A percentile compares a stretch with the other conserved stretches of the same genome.
Conservation (phyloP, 805 yeast genomes). For the Zygotorulaspora chibaensis region DNA sequence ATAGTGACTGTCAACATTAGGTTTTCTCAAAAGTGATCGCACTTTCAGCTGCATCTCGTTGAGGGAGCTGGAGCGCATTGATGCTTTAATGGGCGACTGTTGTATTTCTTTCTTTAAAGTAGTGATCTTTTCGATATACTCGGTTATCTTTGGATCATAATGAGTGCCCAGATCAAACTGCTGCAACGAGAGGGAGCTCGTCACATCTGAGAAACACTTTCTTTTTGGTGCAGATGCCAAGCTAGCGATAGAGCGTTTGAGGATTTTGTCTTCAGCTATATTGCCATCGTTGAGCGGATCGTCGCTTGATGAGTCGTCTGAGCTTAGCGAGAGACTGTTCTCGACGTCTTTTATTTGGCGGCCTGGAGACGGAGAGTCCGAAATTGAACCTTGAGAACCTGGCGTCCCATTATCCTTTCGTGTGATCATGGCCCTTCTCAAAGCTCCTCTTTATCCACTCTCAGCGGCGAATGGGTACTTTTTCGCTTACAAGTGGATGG, state of each 20-base stretch:
- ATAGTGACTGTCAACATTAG: slow-evolving; percentile 10
- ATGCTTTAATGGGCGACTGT: slow-evolving; percentile 2
- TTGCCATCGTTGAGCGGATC: background rate
- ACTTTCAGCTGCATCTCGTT: background rate
- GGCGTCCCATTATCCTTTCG: background rate
- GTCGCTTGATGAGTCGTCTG: background rate
- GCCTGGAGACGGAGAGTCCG: background rate
- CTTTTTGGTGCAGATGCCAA: background rate
- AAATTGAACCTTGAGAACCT: background rate
- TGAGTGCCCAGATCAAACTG: slow-evolving; percentile 22
- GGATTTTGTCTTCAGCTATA: background rate
- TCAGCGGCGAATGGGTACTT: too few species aligned
- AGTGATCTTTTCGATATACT: slow-evolving; percentile 11
- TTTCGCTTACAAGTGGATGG: too few species aligned
- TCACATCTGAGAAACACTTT: background rate
- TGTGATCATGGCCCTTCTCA: too few species aligned
- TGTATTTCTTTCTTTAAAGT: slow-evolving; percentile 5
- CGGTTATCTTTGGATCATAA: slow-evolving; percentile 17
- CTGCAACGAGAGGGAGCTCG: slow-evolving; percentile 10
- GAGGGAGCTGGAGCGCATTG: background rate
- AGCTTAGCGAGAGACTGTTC: background rate
- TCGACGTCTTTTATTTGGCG: background rate
- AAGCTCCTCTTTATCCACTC: too few species aligned
- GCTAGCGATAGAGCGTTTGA: background rate
- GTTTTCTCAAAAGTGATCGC: slow-evolving; percentile 1